Evolutionary conservation across 306 rosid species (phyloP).

Genomic region (Neltuma alba): DNA sequence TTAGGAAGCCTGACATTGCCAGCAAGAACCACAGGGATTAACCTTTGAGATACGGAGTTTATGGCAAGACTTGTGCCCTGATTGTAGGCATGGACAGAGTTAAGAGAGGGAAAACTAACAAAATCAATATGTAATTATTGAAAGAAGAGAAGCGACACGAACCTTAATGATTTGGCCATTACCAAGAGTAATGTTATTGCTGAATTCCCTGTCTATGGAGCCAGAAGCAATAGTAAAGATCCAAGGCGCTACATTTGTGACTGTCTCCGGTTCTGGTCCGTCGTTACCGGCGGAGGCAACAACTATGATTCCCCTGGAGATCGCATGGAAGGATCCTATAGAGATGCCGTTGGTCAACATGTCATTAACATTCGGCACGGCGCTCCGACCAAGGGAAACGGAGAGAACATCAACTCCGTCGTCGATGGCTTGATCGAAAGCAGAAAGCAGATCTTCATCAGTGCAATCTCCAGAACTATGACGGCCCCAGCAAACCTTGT

Average conservation of each 20-base stretch:
- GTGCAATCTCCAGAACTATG: conserved; percentile 32
- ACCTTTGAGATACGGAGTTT: too few relatives aligned
- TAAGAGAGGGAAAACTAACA: too few relatives aligned
- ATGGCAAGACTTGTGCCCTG: too few relatives aligned
- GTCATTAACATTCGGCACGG: not conserved
- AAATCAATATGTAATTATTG: too few relatives aligned
- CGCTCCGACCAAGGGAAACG: conserved; percentile 39
- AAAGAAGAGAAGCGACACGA: too few relatives aligned
- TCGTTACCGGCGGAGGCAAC: conserved; percentile 32
- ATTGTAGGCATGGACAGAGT: too few relatives aligned
- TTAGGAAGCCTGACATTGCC: too few relatives aligned
- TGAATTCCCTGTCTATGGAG: not conserved
- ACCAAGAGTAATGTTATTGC: conserved; percentile 34
- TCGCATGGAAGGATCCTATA: conserved; percentile 69
- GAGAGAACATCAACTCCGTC: conserved; percentile 79
- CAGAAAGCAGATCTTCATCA: conserved; percentile 65
- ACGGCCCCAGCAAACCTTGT: conserved; percentile 72
- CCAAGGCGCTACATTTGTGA: not conserved
- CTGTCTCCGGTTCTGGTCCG: not conserved
- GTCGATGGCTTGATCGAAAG: conserved; percentile 64
- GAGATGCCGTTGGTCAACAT: conserved; percentile 41
- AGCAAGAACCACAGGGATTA: too few relatives aligned
- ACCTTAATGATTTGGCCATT: not conserved
- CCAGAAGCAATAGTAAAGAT: not conserved
- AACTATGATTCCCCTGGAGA: conserved; percentile 41